Percentiles rank a stretch among this genome's conserved stretches.
Conservation (phyloP, 2,329 filamentous ascomycete species). For the Venturia aucupariae region DNA sequence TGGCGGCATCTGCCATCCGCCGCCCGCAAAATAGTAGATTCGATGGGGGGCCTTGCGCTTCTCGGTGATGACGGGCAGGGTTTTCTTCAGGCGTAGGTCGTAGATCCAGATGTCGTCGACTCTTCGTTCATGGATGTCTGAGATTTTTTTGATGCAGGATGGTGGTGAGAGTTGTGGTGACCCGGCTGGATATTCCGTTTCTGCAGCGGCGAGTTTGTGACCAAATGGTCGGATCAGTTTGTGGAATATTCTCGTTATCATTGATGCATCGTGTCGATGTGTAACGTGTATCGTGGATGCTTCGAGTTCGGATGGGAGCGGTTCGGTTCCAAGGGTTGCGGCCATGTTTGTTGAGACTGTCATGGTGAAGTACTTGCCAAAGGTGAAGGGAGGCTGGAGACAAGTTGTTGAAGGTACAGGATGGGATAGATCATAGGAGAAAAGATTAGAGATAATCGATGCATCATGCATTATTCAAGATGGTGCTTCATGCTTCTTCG, state of each 20-base stretch:
- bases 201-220: conserved; percentile 26
- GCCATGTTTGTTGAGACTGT: neutral
- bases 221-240: conserved; percentile 30
- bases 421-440: too few species aligned
- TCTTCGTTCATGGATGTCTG: conserved; percentile 31
- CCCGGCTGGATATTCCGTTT: conserved; percentile 26
- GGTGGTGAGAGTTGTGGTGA: conserved; percentile 32
- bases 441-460: too few species aligned
- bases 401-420: neutral
- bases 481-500: neutral
- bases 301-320: neutral
- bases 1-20: conserved; percentile 46
- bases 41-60: conserved; percentile 21
- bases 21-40: conserved; percentile 48
- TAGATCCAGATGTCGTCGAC: conserved; percentile 39
- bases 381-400: neutral
- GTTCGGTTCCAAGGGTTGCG: neutral
- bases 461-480: too few species aligned
- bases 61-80: conserved; percentile 14
- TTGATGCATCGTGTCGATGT: conserved; percentile 29
- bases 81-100: conserved; percentile 28
- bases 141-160: conserved; percentile 25
- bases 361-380: neutral
- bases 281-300: conserved; percentile 24
- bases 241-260: conserved; percentile 29